Evolutionary conservation across 2,329 filamentous ascomycete genomes (phyloP).

Genomic region (Claviceps humidiphila): DNA sequence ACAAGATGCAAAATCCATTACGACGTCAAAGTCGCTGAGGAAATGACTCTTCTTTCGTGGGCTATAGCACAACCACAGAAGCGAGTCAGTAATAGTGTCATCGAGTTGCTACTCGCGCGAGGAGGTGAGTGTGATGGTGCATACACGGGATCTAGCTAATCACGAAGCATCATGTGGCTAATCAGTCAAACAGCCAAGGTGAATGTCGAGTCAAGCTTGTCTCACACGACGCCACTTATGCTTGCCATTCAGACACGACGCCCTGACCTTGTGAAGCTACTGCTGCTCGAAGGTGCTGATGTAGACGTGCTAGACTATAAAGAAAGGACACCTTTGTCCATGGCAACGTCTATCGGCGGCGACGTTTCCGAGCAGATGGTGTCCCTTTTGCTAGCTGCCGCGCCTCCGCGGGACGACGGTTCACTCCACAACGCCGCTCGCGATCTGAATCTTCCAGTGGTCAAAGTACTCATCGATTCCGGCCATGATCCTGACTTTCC

Average conservation of each 20-base stretch:
- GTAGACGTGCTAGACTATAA: slow-evolving; percentile 43
- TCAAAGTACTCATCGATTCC: slow-evolving; percentile 42
- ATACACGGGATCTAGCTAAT: not conserved
- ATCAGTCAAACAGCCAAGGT: slow-evolving; percentile 33
- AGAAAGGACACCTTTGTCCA: slow-evolving; percentile 45
- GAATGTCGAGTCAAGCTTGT: slow-evolving; percentile 38
- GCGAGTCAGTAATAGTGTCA: slow-evolving; percentile 43
- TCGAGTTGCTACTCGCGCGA: slow-evolving; percentile 40
- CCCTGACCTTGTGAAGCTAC: slow-evolving; percentile 41
- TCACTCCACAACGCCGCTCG: slow-evolving; percentile 53
- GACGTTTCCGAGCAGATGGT: slow-evolving; percentile 40
- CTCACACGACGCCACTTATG: slow-evolving; percentile 44
- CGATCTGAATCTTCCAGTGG: slow-evolving; percentile 42
- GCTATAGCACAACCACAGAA: slow-evolving; percentile 50
- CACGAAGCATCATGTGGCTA: not conserved
- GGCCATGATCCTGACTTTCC: slow-evolving; percentile 54
- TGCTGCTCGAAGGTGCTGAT: slow-evolving; percentile 46
- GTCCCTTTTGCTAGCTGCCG: slow-evolving; percentile 39
- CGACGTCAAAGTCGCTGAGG: slow-evolving; percentile 36
- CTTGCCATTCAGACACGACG: slow-evolving; percentile 42
- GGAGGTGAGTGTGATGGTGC: slow-evolving; percentile 19
- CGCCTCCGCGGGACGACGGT: slow-evolving; percentile 48
- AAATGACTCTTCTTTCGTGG: slow-evolving; percentile 46
- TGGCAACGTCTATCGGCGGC: slow-evolving; percentile 43
- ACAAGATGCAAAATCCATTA: slow-evolving; percentile 29